Percentiles rank a stretch among this genome's conserved stretches.
Evolutionary conservation across 345 rosid species (phyloP).

Genomic region (Populus pruinosa): DNA sequence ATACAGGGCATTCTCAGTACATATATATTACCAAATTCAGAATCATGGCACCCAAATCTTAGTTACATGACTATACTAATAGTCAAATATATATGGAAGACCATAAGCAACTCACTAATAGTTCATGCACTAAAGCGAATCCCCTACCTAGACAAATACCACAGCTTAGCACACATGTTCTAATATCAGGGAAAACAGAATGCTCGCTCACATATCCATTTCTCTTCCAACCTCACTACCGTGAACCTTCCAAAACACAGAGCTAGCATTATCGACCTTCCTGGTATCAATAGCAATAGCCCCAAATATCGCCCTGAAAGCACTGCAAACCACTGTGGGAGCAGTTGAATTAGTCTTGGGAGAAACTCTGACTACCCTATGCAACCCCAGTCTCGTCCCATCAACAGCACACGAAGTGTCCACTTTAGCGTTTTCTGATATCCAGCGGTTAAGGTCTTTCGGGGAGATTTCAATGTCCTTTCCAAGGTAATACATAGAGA

Average conservation of each 20-base stretch:
- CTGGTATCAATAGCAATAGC: constrained; percentile 59
- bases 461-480: constrained; percentile 52
- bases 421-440: constrained; percentile 44
- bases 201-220: constrained; percentile 19
- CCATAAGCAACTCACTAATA: background rate
- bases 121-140: background rate
- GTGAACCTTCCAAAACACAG: constrained; percentile 52
- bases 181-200: background rate
- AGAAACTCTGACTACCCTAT: constrained; percentile 58
- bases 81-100: background rate
- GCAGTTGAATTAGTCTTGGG: constrained; percentile 44
- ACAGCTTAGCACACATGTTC: background rate
- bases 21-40: background rate
- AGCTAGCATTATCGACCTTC: constrained; percentile 44
- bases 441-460: constrained; percentile 35
- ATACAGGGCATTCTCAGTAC: background rate
- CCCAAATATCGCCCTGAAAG: constrained; percentile 66
- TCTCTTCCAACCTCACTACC: constrained; percentile 28
- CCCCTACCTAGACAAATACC: background rate
- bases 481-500: constrained; percentile 30
- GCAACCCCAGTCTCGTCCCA: constrained; percentile 48
- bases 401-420: constrained; percentile 56
- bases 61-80: background rate
- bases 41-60: background rate
- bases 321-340: constrained; percentile 46